Evolutionary conservation across 306 rosid species (phyloP), one percentile per base, ranked within the genome.

Genomic region (Lagenaria siceraria): DNA sequence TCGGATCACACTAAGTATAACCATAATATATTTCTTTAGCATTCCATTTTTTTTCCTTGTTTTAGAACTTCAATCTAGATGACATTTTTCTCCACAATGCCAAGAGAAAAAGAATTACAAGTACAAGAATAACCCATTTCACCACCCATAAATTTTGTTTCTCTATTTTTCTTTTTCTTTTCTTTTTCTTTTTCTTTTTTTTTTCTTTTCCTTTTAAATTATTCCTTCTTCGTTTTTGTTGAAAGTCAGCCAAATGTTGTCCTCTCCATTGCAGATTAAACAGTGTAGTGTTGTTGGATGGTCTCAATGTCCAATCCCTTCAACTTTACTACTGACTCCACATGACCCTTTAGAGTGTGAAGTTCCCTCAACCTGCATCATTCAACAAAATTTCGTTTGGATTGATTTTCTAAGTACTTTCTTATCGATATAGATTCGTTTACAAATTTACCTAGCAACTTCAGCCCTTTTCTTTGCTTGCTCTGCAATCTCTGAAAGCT

Each of bases 381-480:
- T 42, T 68, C n/a, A 68, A 68, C 14, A 43, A 24, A 24, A 3
- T 14, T 22, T 21, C 6, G 6, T 17, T 49, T 49, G 54, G n/a
- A 49, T 12, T 49, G n/a, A 49, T 5, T 49, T 49, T 49, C 2
- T 1, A 51, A 51, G 55, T 51, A 19, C 17, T 48, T 40, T 8
- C 12, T 40, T 40, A 40, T 40, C 2, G 7, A 15, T 48, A 14
- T 48, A 4, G 0, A 51, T 51, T 51, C 8, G 58, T 43, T 72
- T 72, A 27, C 6, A 17, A 71, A 22, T 10, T 71, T 81, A 89
- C 96, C 96, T 90, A 1, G 97, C 97, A 76, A 90, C 91, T 76
- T 93, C 98, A 55, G 97, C 98, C 18, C 98, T 92, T 60, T 73
- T 88, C 83, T 78, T 87, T 49, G 98, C 98, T 29, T 93, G 98